These are phyloP conservation scores for Pythium brassicae DNA, from an alignment of 352 stramenopile genomes.

Conservation along the genomic window DNA sequence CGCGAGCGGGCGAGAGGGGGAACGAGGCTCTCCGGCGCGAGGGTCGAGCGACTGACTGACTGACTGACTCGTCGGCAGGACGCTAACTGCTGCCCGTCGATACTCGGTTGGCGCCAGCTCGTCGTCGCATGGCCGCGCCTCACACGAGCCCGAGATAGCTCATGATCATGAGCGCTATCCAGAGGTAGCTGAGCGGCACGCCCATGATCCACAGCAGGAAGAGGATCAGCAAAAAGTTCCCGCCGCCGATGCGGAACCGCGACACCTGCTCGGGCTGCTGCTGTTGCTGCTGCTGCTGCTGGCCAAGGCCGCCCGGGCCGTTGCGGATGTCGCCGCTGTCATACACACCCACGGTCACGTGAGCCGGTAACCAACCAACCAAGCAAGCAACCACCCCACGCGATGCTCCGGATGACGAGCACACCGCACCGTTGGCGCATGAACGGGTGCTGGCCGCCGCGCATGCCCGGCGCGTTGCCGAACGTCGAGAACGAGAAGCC, in stretches of 20 bases:
- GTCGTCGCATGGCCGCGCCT: no score
- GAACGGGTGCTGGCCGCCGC: constrained; percentile 34
- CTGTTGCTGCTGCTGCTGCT: constrained; percentile 21
- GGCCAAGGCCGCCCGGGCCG: constrained; percentile 17
- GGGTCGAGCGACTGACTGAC: no score
- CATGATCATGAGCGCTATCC: constrained; percentile 71
- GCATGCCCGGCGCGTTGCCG: constrained; percentile 48
- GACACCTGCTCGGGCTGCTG: constrained; percentile 33
- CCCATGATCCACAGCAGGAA: constrained; percentile 81
- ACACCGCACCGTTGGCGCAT: constrained; percentile 44
- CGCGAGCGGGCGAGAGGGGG: no score
- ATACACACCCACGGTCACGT: background rate
- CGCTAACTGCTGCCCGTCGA: no score
- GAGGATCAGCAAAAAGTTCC: constrained; percentile 70
- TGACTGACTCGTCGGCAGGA: background rate
- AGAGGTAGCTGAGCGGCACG: constrained; percentile 74
- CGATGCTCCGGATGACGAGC: no score
- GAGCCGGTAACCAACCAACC: background rate
- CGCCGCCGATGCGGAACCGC: constrained; percentile 57
- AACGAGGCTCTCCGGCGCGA: no score
- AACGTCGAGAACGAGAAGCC: constrained; percentile 78
- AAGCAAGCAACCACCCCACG: background rate
- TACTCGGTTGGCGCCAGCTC: no score
- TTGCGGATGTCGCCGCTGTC: constrained; percentile 20
- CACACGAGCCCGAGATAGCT: constrained; percentile 73